These are phyloP conservation scores for Leucocoprinus leucothites DNA, from an alignment of 768 basidiomycete genomes.

Conservation along the genomic window DNA sequence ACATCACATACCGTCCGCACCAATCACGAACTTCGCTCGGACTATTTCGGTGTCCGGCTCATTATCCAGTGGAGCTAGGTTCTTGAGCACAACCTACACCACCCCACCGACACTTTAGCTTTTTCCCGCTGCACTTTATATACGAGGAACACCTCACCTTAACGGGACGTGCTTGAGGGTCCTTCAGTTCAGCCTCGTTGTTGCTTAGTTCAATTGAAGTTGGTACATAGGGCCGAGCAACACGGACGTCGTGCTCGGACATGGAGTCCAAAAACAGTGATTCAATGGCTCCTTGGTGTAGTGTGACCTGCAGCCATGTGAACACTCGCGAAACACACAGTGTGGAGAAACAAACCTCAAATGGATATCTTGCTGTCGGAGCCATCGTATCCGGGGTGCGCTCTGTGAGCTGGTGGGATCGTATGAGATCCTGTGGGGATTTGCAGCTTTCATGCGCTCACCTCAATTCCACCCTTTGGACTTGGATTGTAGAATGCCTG, in stretches of 20 bases:
- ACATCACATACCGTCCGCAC: constrained; percentile 57
- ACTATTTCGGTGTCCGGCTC: constrained; percentile 50
- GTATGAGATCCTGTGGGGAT: background rate
- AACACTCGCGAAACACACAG: background rate
- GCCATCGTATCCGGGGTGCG: constrained; percentile 62
- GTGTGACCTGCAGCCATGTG: constrained; percentile 37
- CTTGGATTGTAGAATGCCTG: constrained; percentile 80
- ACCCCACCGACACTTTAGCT: background rate
- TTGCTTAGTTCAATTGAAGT: constrained; percentile 43
- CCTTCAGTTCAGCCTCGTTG: constrained; percentile 36
- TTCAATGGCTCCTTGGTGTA: constrained; percentile 67
- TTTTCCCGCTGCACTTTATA: background rate
- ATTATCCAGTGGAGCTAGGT: constrained; percentile 31
- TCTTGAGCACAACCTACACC: constrained; percentile 42
- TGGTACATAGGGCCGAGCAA: constrained; percentile 50
- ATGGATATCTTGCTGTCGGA: constrained; percentile 64
- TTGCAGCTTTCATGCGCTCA: background rate
- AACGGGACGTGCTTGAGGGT: constrained; percentile 36
- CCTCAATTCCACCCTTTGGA: constrained; percentile 59
- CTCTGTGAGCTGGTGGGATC: constrained; percentile 47
- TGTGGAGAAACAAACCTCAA: constrained; percentile 46
- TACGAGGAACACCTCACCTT: constrained; percentile 23
- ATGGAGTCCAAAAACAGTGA: constrained; percentile 57
- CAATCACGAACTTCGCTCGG: constrained; percentile 71
- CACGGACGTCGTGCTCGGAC: constrained; percentile 39